These are phyloP conservation scores for Pinus taeda DNA, from an alignment of 75 land plant species.

Conservation along the genomic window DNA sequence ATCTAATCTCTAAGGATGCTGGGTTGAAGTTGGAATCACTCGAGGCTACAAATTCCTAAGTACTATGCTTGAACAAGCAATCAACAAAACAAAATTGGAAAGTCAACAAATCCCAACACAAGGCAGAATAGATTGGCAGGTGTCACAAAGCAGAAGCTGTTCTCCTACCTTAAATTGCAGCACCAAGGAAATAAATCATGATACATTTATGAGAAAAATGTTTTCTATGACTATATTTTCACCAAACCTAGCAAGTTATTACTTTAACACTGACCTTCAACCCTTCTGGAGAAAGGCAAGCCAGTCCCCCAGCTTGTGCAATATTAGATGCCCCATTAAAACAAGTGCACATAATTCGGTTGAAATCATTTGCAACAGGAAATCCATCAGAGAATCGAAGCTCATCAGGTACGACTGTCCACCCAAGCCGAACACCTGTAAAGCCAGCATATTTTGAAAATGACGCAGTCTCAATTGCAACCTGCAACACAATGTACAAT, in stretches of 20 bases:
- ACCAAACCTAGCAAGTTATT: background rate
- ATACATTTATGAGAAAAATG: too few relatives aligned
- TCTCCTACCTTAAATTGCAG: background rate
- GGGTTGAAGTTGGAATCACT: background rate
- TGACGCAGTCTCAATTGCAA: constrained; percentile 85
- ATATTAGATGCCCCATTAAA: constrained; percentile 95
- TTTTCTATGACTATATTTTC: too few relatives aligned
- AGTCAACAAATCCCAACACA: background rate
- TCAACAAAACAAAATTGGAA: background rate
- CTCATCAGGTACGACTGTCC: constrained; percentile 89
- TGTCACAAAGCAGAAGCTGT: background rate
- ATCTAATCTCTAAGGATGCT: background rate
- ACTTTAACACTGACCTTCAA: constrained; percentile 49
- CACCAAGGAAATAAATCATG: background rate
- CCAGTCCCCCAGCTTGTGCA: constrained; percentile 90
- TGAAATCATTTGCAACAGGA: constrained; percentile 87
- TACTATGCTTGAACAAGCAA: background rate
- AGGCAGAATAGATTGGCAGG: background rate
- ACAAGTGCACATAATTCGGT: constrained; percentile 85
- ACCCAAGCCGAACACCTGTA: constrained; percentile 93
- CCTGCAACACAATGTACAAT: constrained; percentile 32
- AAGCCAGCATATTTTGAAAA: constrained; percentile 97
- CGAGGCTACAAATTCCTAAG: background rate
- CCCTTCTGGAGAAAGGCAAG: constrained; percentile 86
- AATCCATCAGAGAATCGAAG: constrained; percentile 85